Evolutionary conservation across 1,284 basidiomycete species (phyloP), one percentile per base, ranked within the genome.

Genomic region (Vanrija sp.): DNA sequence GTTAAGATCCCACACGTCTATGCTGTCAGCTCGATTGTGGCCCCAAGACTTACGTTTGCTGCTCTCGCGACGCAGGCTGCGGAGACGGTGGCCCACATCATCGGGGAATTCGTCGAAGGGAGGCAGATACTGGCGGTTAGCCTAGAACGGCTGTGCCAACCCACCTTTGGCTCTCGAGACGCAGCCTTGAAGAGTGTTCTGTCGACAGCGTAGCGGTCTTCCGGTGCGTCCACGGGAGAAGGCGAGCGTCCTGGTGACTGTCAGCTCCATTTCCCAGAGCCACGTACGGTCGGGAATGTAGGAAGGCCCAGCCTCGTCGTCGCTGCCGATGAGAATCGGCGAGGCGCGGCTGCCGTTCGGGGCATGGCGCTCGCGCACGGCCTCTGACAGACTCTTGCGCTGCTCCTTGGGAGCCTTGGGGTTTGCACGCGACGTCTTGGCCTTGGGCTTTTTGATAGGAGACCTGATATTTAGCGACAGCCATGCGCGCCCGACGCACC

Each of bases 81-180:
- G 47, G 3, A 72, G 54, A 10, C 47, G n/a, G 19, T 56, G 51
- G 14, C 53, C 55, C 16, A 69, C 58, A 38, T 63, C 62, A 22
- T 51, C 52, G 2, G 66, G 69, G 57, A 66, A 69, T 14, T 52
- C 50, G 27, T 57, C 47, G 49, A 61, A 71, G 6, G 69, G 69
- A 14, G 70, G 70, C 2, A 69, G 61, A 31, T 60, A 62, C 67
- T 68, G 2, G 9, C 12, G 23, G 14, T 18, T 42, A 25, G 44
- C 41, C 20, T 27, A 15, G 25, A 14, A 10, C 14, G 19, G 4
- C 8, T 7, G 15, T 45, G 58, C n/a, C n/a, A n/a, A 49, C 23
- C 64, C 65, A 31, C 31, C 44, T 51, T 60, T 14, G 62, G 55
- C 31, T 68, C 66, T 10, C 56, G 55, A 3, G 64, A 56, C 1